These are phyloP conservation scores for Salix purpurea DNA, from an alignment of 345 rosid genomes.

Conservation along the genomic window DNA sequence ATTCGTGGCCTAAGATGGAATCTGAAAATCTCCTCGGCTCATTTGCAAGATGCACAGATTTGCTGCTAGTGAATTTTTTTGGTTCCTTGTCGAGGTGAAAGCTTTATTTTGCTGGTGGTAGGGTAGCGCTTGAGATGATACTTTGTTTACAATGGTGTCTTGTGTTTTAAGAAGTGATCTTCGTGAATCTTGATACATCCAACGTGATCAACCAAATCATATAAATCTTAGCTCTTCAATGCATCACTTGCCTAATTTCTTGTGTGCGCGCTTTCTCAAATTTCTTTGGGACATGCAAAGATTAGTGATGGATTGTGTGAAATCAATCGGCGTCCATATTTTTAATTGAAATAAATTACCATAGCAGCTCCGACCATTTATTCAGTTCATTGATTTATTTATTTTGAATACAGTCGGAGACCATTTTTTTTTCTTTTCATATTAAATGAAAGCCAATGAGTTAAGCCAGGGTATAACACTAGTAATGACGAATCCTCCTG, in stretches of 20 bases:
- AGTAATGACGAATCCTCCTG: too few species aligned
- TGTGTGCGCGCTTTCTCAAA: too few species aligned
- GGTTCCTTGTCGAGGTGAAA: slow-evolving; percentile 2
- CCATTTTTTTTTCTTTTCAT: too few species aligned
- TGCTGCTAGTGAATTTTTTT: slow-evolving; percentile 14
- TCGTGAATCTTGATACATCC: neutral
- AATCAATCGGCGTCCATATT: too few species aligned
- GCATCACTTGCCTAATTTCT: neutral
- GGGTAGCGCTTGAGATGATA: slow-evolving; percentile 25
- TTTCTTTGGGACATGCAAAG: too few species aligned
- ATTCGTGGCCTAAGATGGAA: neutral
- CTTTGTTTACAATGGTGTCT: slow-evolving; percentile 9
- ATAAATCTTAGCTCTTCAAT: neutral
- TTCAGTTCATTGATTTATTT: too few species aligned
- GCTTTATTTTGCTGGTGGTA: slow-evolving; percentile 8
- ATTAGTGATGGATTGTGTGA: too few species aligned
- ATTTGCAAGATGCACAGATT: neutral
- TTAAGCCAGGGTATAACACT: too few species aligned
- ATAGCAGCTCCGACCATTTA: too few species aligned
- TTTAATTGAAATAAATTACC: too few species aligned
- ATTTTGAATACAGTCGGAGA: too few species aligned
- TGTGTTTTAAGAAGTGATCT: slow-evolving; percentile 10
- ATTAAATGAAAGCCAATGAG: too few species aligned
- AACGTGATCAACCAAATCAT: neutral
- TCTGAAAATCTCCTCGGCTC: neutral